Conservation (phyloP, 2,329 filamentous ascomycete genomes). For the Penicillium sp. region DNA sequence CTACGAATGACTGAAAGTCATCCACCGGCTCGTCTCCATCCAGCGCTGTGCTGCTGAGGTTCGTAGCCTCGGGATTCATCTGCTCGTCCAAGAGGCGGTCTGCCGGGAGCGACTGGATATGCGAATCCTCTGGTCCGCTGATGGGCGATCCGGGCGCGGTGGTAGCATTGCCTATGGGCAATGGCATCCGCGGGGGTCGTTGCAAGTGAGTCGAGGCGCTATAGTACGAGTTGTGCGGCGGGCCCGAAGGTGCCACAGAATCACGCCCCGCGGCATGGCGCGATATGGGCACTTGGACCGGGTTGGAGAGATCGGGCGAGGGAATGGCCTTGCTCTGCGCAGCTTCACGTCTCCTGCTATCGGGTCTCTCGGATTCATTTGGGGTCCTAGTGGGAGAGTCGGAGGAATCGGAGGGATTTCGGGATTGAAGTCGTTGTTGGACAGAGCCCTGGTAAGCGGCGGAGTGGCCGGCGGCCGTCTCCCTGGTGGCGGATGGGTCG, state of each 20-base stretch:
- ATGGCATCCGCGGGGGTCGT: slow-evolving; percentile 77
- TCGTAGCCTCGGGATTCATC: slow-evolving; percentile 55
- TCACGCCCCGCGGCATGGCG: slow-evolving; percentile 32
- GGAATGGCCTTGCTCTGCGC: slow-evolving; percentile 24
- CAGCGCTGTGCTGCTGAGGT: slow-evolving; percentile 53
- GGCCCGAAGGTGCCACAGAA: slow-evolving; percentile 42
- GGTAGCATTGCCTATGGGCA: slow-evolving; percentile 89
- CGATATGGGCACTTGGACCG: slow-evolving; percentile 39
- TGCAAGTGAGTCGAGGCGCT: slow-evolving; percentile 43
- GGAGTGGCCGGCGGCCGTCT: slow-evolving; percentile 43
- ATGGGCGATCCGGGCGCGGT: slow-evolving; percentile 89
- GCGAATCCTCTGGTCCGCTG: slow-evolving; percentile 64
- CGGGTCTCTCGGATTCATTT: slow-evolving; percentile 25
- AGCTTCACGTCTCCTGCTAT: slow-evolving; percentile 24
- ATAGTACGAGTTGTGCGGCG: slow-evolving; percentile 50
- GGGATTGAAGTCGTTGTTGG: slow-evolving; percentile 44
- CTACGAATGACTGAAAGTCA: slow-evolving; percentile 62
- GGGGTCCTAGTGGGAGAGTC: slow-evolving; percentile 29
- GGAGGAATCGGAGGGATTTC: slow-evolving; percentile 35
- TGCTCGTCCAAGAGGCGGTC: slow-evolving; percentile 48
- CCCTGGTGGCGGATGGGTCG: slow-evolving; percentile 44
- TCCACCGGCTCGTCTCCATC: slow-evolving; percentile 75
- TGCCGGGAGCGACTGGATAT: slow-evolving; percentile 47
- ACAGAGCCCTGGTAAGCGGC: slow-evolving; percentile 36
- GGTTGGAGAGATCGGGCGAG: slow-evolving; percentile 37